These are phyloP conservation scores for Pleurotus eryngii DNA, from an alignment of 768 basidiomycete species.

Conservation along the genomic window DNA sequence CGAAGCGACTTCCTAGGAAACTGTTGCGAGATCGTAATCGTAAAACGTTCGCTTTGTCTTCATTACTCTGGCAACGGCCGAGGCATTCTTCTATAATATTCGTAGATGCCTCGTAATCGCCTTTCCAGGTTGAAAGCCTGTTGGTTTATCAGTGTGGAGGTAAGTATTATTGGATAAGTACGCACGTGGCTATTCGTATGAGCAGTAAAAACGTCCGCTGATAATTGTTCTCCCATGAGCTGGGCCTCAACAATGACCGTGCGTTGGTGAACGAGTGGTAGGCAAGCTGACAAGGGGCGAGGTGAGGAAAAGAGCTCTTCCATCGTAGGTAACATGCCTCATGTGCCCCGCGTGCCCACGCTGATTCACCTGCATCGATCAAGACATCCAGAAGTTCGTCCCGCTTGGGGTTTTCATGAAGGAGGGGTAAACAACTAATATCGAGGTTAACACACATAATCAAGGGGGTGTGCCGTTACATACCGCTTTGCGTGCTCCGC, in stretches of 20 bases:
- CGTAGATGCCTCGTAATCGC: constrained; percentile 53
- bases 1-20: constrained; percentile 56
- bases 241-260: constrained; percentile 45
- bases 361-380: constrained; percentile 67
- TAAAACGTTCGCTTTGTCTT: constrained; percentile 54
- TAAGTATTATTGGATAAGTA: constrained; percentile 8
- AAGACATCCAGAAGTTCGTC: constrained; percentile 59
- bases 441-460: neutral
- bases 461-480: constrained; percentile 7
- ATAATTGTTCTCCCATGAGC: constrained; percentile 52
- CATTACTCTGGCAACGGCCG: constrained; percentile 40
- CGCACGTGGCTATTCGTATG: constrained; percentile 61
- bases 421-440: constrained; percentile 54
- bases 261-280: constrained; percentile 62
- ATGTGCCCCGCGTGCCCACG: constrained; percentile 70
- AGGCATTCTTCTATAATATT: constrained; percentile 53
- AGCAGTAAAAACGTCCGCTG: constrained; percentile 49
- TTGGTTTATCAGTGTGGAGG: neutral
- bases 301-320: neutral
- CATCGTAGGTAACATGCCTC: constrained; percentile 40
- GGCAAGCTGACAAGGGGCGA: constrained; percentile 43
- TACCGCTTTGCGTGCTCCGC: constrained; percentile 68
- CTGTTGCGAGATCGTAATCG: constrained; percentile 62
- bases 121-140: constrained; percentile 67
- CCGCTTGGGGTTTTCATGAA: constrained; percentile 58